Percentiles rank a stretch among this genome's conserved stretches.
phyloP scores from a whole-genome alignment of 495 filamentous ascomycete species.

The Neurospora sp. region DNA sequence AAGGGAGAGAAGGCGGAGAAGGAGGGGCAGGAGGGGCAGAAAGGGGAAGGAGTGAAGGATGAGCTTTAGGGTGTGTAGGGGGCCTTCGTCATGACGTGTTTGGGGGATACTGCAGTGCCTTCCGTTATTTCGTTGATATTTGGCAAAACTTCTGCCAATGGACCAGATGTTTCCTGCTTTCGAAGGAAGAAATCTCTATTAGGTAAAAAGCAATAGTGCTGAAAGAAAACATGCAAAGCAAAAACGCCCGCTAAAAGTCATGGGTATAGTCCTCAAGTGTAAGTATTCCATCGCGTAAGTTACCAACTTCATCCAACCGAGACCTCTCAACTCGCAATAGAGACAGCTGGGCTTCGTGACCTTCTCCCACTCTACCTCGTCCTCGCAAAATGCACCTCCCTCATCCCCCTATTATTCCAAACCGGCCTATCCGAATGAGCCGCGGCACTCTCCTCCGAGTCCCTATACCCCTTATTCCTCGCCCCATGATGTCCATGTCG shows the following conservation, averaged over 20 bases:
- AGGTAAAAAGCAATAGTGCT: neutral
- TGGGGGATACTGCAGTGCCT: neutral
- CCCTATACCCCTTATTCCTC: neutral
- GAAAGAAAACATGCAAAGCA: neutral
- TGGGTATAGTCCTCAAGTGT: neutral
- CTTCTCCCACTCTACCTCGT: neutral
- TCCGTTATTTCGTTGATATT: neutral
- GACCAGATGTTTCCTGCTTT: neutral
- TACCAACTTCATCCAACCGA: neutral
- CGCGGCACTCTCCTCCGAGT: conserved; percentile 4
- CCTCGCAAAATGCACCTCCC: neutral
- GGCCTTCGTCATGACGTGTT: too few relatives aligned
- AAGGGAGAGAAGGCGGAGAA: neutral
- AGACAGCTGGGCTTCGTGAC: neutral
- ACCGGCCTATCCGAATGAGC: neutral
- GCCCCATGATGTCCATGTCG: neutral
- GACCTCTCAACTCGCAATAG: neutral
- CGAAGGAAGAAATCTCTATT: neutral
- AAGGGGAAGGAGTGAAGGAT: neutral
- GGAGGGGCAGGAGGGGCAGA: neutral
- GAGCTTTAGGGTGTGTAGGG: too few relatives aligned
- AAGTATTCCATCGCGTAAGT: neutral
- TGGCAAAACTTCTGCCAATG: neutral
- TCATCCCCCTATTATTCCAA: neutral
- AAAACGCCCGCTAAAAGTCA: neutral